Conservation (phyloP, 148 eudicot genomes). For the Amaranthus cruentus region DNA sequence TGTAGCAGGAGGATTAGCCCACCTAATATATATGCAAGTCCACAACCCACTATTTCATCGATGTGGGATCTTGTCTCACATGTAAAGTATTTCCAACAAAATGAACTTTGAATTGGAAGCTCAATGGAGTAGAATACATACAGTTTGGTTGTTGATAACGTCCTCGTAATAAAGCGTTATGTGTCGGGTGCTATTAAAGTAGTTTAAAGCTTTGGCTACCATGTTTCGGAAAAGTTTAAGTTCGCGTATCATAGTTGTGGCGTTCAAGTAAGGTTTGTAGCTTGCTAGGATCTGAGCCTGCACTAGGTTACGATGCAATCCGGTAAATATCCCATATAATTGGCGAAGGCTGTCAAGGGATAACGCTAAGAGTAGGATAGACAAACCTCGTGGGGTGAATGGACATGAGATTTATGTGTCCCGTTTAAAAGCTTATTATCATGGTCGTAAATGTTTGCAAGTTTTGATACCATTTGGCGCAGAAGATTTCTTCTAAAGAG, state of each 20-base stretch:
- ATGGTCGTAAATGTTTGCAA: constrained; percentile 75
- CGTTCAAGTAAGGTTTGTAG: constrained; percentile 58
- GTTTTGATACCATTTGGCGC: constrained; percentile 78
- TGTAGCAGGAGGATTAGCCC: too few relatives aligned
- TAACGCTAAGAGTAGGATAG: constrained; percentile 22
- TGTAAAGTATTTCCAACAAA: too few relatives aligned
- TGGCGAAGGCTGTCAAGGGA: constrained; percentile 3
- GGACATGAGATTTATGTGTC: constrained; percentile 87
- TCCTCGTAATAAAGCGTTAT: constrained; percentile 74
- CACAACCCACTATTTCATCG: too few relatives aligned
- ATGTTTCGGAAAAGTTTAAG: constrained; percentile 51
- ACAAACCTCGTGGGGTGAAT: constrained; percentile 67
- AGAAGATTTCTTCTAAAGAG: constrained; percentile 83
- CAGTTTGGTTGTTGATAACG: constrained; percentile 56
- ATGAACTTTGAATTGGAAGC: not conserved
- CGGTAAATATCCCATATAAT: not conserved
- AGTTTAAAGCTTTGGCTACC: constrained; percentile 43
- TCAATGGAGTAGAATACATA: constrained; percentile 29
- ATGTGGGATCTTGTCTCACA: too few relatives aligned
- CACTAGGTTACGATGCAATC: not conserved
- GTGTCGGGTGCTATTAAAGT: constrained; percentile 69
- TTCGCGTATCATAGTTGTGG: constrained; percentile 49
- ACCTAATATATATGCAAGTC: too few relatives aligned
- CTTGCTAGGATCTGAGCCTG: constrained; percentile 81
- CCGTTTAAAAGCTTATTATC: constrained; percentile 66